phyloP scores from a whole-genome alignment of 768 basidiomycete species.

The Tremella yokohamensis region DNA sequence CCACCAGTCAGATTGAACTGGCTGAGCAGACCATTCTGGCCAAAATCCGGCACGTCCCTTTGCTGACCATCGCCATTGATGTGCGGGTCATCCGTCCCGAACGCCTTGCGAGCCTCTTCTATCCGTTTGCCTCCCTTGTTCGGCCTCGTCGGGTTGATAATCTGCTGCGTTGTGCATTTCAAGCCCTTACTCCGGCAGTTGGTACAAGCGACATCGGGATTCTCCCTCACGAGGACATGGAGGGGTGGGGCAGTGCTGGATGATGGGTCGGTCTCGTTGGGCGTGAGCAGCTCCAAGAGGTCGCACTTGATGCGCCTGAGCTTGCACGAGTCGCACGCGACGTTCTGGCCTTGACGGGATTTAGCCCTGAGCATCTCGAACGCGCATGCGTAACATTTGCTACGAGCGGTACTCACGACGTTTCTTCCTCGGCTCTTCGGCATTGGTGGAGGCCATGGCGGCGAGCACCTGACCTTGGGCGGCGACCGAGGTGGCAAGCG shows the following conservation, averaged over 20 bases:
- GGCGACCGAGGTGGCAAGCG: too few relatives aligned
- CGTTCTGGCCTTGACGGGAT: constrained; percentile 28
- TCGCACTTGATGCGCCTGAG: constrained; percentile 38
- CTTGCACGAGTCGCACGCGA: constrained; percentile 38
- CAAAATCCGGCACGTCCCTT: background rate
- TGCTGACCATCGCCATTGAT: too few relatives aligned
- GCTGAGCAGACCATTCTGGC: background rate
- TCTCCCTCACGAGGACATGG: constrained; percentile 16
- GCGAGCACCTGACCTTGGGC: too few relatives aligned
- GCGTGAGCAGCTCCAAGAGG: constrained; percentile 19
- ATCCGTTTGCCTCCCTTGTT: constrained; percentile 39
- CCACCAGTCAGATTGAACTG: background rate
- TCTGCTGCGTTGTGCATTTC: constrained; percentile 28
- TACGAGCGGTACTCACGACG: constrained; percentile 16
- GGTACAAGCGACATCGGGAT: constrained; percentile 30
- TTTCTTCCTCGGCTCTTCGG: constrained; percentile 24
- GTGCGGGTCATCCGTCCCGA: constrained; percentile 14
- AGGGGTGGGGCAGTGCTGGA: constrained; percentile 14
- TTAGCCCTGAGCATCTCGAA: background rate
- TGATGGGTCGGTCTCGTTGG: background rate
- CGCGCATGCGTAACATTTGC: background rate
- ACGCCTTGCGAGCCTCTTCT: constrained; percentile 27
- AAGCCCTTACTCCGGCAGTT: constrained; percentile 33
- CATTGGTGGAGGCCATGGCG: background rate
- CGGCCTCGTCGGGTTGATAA: constrained; percentile 31